A percentile compares a stretch with the other conserved stretches of the same genome.
phyloP scores from a whole-genome alignment of 2,329 filamentous ascomycete genomes.

The Trichophyton mentagrophytes region DNA sequence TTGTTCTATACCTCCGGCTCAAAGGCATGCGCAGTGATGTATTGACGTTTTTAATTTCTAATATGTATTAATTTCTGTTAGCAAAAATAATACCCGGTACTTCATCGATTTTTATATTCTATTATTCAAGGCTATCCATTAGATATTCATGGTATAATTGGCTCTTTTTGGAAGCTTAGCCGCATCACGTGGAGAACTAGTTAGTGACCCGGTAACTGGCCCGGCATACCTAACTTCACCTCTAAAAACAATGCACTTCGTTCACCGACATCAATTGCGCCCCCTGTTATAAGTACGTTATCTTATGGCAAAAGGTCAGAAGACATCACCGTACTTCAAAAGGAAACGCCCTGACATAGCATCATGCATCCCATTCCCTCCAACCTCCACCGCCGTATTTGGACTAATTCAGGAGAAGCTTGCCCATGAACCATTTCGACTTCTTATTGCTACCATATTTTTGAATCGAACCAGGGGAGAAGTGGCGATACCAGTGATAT shows the following conservation, averaged over 20 bases:
- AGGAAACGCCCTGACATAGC: conserved; percentile 19
- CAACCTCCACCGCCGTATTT: conserved; percentile 50
- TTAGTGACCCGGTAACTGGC: too few relatives aligned
- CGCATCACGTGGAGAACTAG: too few relatives aligned
- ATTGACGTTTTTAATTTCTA: background rate
- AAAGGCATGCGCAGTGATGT: background rate
- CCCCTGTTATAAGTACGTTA: background rate
- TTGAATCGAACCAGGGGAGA: conserved; percentile 67
- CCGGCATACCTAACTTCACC: too few relatives aligned
- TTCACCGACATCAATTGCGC: background rate
- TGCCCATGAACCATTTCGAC: conserved; percentile 59
- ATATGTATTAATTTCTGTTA: background rate
- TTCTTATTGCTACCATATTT: conserved; percentile 72
- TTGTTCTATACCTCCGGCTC: background rate
- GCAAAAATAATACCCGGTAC: background rate
- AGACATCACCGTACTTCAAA: conserved; percentile 34
- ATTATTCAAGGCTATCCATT: background rate
- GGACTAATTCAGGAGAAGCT: conserved; percentile 77
- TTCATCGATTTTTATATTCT: background rate
- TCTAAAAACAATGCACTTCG: background rate
- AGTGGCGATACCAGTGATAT: conserved; percentile 63
- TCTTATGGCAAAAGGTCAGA: background rate
- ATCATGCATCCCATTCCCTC: conserved; percentile 50
- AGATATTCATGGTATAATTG: background rate
- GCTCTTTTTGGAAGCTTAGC: too few relatives aligned